Conservation (phyloP, 345 rosid genomes). For the Jatropha curcas region DNA sequence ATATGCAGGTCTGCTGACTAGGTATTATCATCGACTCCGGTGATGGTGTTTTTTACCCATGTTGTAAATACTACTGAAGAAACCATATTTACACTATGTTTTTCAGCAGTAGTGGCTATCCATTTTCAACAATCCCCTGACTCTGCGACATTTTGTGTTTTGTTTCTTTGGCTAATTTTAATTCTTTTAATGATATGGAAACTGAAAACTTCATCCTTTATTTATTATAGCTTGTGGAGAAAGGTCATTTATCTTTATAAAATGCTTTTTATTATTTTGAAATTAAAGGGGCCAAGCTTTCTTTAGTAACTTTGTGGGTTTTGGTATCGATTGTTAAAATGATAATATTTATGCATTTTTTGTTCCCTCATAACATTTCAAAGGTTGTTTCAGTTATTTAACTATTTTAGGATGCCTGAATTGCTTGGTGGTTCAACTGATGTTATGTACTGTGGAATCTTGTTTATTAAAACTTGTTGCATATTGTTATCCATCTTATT, state of each 20-base stretch:
- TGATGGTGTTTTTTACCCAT: slow-evolving; percentile 98
- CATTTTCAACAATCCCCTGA: background rate
- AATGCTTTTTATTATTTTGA: background rate
- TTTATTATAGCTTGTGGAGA: background rate
- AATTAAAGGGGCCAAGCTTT: too few species aligned
- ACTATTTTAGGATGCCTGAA: slow-evolving; percentile 1
- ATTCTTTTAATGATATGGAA: slow-evolving; percentile 5
- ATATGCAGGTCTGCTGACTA: slow-evolving; percentile 85
- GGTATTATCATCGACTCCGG: slow-evolving; percentile 98
- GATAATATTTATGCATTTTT: too few species aligned
- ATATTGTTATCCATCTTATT: too few species aligned
- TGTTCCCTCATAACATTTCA: too few species aligned
- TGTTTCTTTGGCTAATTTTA: background rate
- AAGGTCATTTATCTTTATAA: background rate
- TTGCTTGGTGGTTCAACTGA: background rate
- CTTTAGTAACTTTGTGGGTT: too few species aligned
- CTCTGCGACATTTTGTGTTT: background rate
- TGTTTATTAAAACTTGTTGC: too few species aligned
- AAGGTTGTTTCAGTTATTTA: background rate
- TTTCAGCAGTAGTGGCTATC: background rate
- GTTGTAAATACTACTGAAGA: slow-evolving; percentile 62
- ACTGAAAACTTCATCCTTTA: background rate
- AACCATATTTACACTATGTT: background rate
- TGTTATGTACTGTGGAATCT: background rate
- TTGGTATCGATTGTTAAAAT: too few species aligned